Evolutionary conservation across 1,284 basidiomycete species (phyloP).

Genomic region (Tetrapyrgos nigripes): DNA sequence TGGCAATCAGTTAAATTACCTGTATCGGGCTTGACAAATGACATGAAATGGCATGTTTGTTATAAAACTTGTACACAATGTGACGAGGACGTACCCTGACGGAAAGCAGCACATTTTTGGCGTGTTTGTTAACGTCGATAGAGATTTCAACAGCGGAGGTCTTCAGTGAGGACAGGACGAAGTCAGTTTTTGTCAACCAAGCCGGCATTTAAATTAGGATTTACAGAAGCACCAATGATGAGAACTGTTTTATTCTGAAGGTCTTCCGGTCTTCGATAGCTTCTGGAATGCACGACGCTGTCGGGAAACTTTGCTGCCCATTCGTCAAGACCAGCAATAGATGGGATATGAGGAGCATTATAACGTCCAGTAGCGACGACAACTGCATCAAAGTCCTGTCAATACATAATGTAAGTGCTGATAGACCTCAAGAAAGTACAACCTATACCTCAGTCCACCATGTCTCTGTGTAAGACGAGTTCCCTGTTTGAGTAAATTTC

Average conservation of each 20-base stretch:
- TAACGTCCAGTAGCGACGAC: slow-evolving; percentile 53
- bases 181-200: background rate
- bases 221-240: slow-evolving; percentile 50
- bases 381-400: slow-evolving; percentile 52
- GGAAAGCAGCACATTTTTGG: slow-evolving; percentile 42
- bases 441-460: slow-evolving; percentile 40
- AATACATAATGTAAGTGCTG: background rate
- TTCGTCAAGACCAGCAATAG: slow-evolving; percentile 39
- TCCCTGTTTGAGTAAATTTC: slow-evolving; percentile 29
- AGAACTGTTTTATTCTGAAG: slow-evolving; percentile 49
- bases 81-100: slow-evolving; percentile 31
- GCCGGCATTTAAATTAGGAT: slow-evolving; percentile 5
- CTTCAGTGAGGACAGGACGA: slow-evolving; percentile 22
- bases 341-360: slow-evolving; percentile 51
- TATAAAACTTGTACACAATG: background rate
- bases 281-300: slow-evolving; percentile 47
- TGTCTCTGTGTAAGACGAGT: slow-evolving; percentile 34
- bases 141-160: slow-evolving; percentile 51
- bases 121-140: slow-evolving; percentile 39
- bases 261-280: slow-evolving; percentile 48
- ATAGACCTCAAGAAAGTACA: background rate
- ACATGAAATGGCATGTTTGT: background rate
- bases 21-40: slow-evolving; percentile 3
- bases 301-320: slow-evolving; percentile 46
- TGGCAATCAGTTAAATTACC: too few species aligned